Evolutionary conservation across 768 basidiomycete genomes (phyloP), one percentile per base, ranked within the genome.

Genomic region (Tylopilus subfusipes): DNA sequence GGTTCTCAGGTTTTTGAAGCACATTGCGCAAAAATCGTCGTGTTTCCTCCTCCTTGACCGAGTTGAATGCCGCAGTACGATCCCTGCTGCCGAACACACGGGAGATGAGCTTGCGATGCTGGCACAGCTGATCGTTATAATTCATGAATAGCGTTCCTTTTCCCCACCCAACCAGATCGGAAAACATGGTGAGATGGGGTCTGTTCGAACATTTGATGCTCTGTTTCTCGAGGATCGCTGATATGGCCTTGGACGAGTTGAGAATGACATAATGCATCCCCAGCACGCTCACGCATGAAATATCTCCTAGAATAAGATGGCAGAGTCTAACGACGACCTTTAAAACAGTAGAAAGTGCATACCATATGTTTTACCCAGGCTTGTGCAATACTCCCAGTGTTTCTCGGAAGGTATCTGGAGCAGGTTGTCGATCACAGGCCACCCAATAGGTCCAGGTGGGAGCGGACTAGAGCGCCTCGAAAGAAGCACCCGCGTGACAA

Each of bases 331-430:
- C 16, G 6, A 33, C 4, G 24, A 10, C 18, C 22, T 24, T n/a
- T 24, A 14, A 30, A 18, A 44, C n/a, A 12, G 25, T 18, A 18
- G 2, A 5, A 36, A 36, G 38, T 13, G 58, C 73, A 27, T 56
- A 76, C 83, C 83, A 58, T 77, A 85, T 64, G 68, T 69, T 56
- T 79, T 75, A 3, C 80, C 75, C 77, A 84, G 78, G 19, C 73
- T 70, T 18, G 79, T 71, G 58, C 82, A 83, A 0, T 74, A 78
- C 19, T 78, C 53, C 82, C 82, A 84, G 53, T 75, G 76, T 56
- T 75, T 70, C 33, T 74, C 72, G 16, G 67, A 63, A 27, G 82
- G 78, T 75, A 84, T 78, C 56, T 81, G 78, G 25, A 81, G 66
- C 9, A 80, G 60, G 59, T 81, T 84, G 14, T 83, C 84, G 25